Base-by-base conservation (phyloP, 140 eudicot species). In the Erigeron philadelphicus region DNA sequence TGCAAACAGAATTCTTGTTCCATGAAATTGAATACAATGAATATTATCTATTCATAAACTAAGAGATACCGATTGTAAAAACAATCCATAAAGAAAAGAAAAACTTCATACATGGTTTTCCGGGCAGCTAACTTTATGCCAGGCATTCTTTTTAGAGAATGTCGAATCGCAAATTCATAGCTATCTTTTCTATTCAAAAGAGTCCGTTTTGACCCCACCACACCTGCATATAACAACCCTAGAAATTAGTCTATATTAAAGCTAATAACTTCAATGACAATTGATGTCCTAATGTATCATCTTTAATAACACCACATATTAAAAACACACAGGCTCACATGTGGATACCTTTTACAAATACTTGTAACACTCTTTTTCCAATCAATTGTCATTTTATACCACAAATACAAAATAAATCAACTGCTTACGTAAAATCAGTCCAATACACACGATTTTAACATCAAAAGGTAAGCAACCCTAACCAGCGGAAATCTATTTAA, bases 81-180 rank as follows among this genome's bases (percentile, higher is more conserved):
- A 8, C 44, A 17, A 71, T 75, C 67, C 42, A 56, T 43, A 74
- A 23, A 49, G 17, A 68, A 16, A 64, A 5, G n/a, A 38, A 60
- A 64, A 52, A 63, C 57, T 68, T 64, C 94, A 50, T 86, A 91
- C 96, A 80, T 80, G 73, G 91, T 77, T 79, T 91, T 88, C 59
- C 87, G 89, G 74, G 95, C 60, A 75, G 75, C 87, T 57, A 85
- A 80, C 75, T 78, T 86, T 84, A 82, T 80, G 87, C 97, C 97
- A 50, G 96, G 96, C 97, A 91, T 91, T 88, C 86, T 88, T 80
- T n/a, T 80, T 77, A 78, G 17, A 74, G 69, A 60, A 47, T 76
- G 73, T 68, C 67, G 46, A 70, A 54, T 25, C 61, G 61, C 64
- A 46, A 70, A 66, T 70, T 66, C 87, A 85, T 81, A 69, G 82